Percentiles rank a stretch among this genome's conserved stretches.
Evolutionary conservation across 257 asterid genomes (phyloP).

Genomic region (Solanum gandarillasii): DNA sequence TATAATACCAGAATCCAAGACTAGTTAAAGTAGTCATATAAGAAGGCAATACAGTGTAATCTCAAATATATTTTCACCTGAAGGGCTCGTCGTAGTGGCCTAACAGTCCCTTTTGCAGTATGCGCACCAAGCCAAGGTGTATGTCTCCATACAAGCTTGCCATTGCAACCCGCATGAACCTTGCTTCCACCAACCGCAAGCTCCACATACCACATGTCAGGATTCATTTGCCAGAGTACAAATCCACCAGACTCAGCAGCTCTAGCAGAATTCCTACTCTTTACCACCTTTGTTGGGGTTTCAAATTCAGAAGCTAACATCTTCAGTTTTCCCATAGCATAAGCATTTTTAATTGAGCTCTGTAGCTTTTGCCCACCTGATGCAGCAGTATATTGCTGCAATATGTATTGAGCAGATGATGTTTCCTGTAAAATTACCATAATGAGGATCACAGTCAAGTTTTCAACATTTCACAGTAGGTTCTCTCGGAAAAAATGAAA

Average conservation of each 20-base stretch:
- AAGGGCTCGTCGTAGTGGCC: constrained; percentile 88
- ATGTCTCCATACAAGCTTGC: constrained; percentile 93
- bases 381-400: constrained; percentile 87
- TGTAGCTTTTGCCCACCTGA: constrained; percentile 77
- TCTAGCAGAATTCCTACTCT: constrained; percentile 53
- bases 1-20: background rate
- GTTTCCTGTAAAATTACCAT: constrained; percentile 49
- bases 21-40: background rate
- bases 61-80: constrained; percentile 34
- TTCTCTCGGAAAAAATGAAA: background rate
- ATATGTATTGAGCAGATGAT: constrained; percentile 80
- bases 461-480: background rate
- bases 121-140: constrained; percentile 98
- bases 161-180: constrained; percentile 93
- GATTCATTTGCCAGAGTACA: constrained; percentile 91
- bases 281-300: constrained; percentile 76
- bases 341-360: constrained; percentile 58
- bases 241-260: constrained; percentile 87
- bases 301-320: constrained; percentile 89
- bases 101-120: constrained; percentile 79
- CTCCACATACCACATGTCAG: constrained; percentile 93
- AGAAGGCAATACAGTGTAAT: background rate
- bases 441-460: background rate
- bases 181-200: constrained; percentile 91
- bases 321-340: constrained; percentile 84